Base-by-base conservation (phyloP, 139 green algal genomes). In the Auxenochlorella protothecoides region DNA sequence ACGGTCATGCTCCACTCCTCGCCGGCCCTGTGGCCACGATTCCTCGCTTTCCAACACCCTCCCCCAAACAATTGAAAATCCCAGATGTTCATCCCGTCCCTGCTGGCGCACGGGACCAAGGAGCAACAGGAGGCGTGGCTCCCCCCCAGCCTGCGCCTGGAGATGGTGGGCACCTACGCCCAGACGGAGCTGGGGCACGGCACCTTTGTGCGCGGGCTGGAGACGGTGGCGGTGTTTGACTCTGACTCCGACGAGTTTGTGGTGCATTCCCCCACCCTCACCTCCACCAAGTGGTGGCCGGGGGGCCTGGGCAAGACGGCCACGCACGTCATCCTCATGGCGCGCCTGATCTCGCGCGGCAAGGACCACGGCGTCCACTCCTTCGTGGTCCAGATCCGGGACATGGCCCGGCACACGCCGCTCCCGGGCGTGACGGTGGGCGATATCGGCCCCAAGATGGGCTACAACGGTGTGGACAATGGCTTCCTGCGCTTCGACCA, bases 151-250 rank as follows among this genome's bases (percentile, higher is more conserved):
- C 53, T 53, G 53, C 4, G 27, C 55, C 59, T 77, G 57, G 65
- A 85, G 64, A 83, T 95, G n/a, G 88, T 97, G 16, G 91, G 91
- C 12, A 95, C 90, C 3, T 97, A 96, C 66, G 92, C 92, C 4
- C 94, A 98, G 87, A 98, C 94, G 6, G 94, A 98, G 84, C 83
- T 99, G 61, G 92, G 91, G 5, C 92, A 97, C 74, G 91, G 93
- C 69, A 96, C 94, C 15, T 97, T 97, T 84, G 83, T 99, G 68
- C 85, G 92, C 4, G 94, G 94, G n/a, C 80, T 99, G 73, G 86
- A 98, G 78, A 98, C 94, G 7, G 95, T 91, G 5, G 92, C 92
- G 4, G 96, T 91, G 3, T 98, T 92, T 70, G 90, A 97, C 76
- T 62, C 75, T 7, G 61, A 78, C 9, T 79, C 76, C 10, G 55